These are phyloP conservation scores for Caryopteris hybrid DNA, from an alignment of 305 asterid species.

Conservation along the genomic window DNA sequence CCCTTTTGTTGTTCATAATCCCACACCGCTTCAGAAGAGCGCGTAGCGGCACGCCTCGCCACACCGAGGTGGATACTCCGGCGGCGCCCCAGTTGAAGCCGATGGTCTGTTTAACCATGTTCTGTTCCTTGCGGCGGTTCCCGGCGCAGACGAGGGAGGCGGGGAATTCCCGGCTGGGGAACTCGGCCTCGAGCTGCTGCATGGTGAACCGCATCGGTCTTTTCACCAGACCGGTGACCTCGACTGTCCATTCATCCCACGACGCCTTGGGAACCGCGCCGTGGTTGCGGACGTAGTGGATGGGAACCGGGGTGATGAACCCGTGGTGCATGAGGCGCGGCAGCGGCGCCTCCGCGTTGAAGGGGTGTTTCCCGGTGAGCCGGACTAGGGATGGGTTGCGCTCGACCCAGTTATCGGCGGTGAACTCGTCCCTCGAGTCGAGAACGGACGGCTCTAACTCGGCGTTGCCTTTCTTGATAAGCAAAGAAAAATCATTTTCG, in stretches of 20 bases:
- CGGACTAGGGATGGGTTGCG: constrained; percentile 77
- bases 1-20: constrained; percentile 37
- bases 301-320: constrained; percentile 90
- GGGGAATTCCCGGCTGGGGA: constrained; percentile 53
- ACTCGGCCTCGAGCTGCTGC: constrained; percentile 61
- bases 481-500: constrained; percentile 13
- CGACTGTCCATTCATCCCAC: constrained; percentile 77
- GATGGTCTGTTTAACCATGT: constrained; percentile 73
- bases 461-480: constrained; percentile 41
- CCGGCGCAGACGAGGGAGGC: constrained; percentile 88
- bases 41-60: constrained; percentile 85
- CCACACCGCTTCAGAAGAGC: constrained; percentile 65
- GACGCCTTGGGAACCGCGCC: constrained; percentile 68
- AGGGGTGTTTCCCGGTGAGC: constrained; percentile 94
- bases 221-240: constrained; percentile 68
- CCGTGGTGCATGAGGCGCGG: constrained; percentile 87
- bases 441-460: constrained; percentile 66
- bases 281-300: constrained; percentile 97
- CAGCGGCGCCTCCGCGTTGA: constrained; percentile 87
- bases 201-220: constrained; percentile 60
- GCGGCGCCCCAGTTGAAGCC: constrained; percentile 98
- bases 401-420: constrained; percentile 79
- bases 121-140: constrained; percentile 86
- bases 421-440: constrained; percentile 64
- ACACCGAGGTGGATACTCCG: constrained; percentile 69